phyloP scores from a whole-genome alignment of 306 rosid genomes.

The Oemleria cerasiformis region DNA sequence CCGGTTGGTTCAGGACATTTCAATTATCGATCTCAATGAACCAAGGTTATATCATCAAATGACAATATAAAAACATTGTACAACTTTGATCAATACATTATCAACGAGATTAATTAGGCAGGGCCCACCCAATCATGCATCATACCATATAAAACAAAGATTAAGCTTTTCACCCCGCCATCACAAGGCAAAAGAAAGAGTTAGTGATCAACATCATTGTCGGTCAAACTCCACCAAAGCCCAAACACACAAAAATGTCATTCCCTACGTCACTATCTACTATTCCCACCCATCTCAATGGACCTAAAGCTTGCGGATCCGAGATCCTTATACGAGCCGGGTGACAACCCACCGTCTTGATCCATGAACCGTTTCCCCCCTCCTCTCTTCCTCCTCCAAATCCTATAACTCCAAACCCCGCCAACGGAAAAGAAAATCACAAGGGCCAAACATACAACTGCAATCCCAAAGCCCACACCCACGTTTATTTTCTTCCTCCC shows the following conservation, averaged over 20 bases:
- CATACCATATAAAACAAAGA: conserved; percentile 1
- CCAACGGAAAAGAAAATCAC: conserved; percentile 22
- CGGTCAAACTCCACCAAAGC: conserved; percentile 11
- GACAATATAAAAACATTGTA: neutral
- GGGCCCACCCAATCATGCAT: neutral
- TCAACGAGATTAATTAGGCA: neutral
- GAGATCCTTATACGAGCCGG: conserved; percentile 89
- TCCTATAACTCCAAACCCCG: conserved; percentile 34
- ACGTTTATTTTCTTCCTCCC: conserved; percentile 20
- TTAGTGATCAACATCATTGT: conserved; percentile 11
- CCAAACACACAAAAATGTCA: conserved; percentile 40
- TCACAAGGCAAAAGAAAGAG: conserved; percentile 2
- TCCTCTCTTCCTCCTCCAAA: conserved; percentile 25
- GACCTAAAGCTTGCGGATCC: conserved; percentile 67
- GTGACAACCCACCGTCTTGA: conserved; percentile 42
- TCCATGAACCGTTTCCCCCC: conserved; percentile 25
- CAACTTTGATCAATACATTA: neutral
- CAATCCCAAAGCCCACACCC: conserved; percentile 28
- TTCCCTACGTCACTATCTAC: conserved; percentile 52
- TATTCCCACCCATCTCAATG: conserved; percentile 50
- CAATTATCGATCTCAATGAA: too few relatives aligned
- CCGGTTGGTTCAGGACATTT: too few relatives aligned
- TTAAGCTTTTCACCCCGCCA: conserved; percentile 10
- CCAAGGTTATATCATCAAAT: too few relatives aligned
- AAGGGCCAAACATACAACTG: conserved; percentile 17